Percentiles rank a stretch among this genome's conserved stretches.
These are phyloP conservation scores for Pseudopyricularia javanii DNA, from an alignment of 2,329 filamentous ascomycete species.

Conservation along the genomic window DNA sequence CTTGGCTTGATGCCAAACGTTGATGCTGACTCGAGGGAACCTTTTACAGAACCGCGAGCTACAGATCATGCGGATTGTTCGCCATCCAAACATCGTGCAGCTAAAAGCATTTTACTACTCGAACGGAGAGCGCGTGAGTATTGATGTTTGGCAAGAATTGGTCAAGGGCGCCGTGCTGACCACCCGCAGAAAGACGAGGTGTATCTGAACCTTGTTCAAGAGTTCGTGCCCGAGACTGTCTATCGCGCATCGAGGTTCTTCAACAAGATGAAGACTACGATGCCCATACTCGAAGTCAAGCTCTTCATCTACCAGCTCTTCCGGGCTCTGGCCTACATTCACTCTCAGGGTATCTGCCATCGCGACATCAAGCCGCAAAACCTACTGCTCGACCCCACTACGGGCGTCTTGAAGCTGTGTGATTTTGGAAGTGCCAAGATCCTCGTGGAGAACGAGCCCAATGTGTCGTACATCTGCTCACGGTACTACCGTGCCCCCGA, in stretches of 20 bases:
- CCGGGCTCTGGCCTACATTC: slow-evolving; percentile 94
- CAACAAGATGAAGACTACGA: slow-evolving; percentile 99
- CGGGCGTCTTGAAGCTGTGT: slow-evolving; percentile 89
- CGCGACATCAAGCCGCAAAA: slow-evolving; percentile 99
- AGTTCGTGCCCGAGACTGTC: slow-evolving; percentile 96
- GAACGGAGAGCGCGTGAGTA: slow-evolving; percentile 83
- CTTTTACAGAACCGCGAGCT: slow-evolving; percentile 78
- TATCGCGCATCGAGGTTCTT: slow-evolving; percentile 97
- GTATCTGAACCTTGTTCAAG: slow-evolving; percentile 94
- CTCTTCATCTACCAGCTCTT: slow-evolving; percentile 99
- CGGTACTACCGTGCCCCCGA: slow-evolving; percentile 97
- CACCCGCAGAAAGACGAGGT: slow-evolving; percentile 82
- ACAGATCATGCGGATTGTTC: slow-evolving; percentile 98
- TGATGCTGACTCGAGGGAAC: neutral
- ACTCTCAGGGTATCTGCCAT: slow-evolving; percentile 98
- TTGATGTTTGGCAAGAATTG: neutral
- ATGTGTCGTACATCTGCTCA: slow-evolving; percentile 99
- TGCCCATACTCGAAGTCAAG: slow-evolving; percentile 98
- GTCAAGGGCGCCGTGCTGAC: neutral
- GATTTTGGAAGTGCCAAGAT: slow-evolving; percentile 99
- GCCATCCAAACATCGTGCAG: slow-evolving; percentile 97
- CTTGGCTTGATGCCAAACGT: neutral
- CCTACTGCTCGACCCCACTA: slow-evolving; percentile 80
- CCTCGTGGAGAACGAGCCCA: slow-evolving; percentile 94
- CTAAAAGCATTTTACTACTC: slow-evolving; percentile 99